These are phyloP conservation scores for Cicer cuneatum DNA, from an alignment of 306 rosid genomes.

Conservation along the genomic window DNA sequence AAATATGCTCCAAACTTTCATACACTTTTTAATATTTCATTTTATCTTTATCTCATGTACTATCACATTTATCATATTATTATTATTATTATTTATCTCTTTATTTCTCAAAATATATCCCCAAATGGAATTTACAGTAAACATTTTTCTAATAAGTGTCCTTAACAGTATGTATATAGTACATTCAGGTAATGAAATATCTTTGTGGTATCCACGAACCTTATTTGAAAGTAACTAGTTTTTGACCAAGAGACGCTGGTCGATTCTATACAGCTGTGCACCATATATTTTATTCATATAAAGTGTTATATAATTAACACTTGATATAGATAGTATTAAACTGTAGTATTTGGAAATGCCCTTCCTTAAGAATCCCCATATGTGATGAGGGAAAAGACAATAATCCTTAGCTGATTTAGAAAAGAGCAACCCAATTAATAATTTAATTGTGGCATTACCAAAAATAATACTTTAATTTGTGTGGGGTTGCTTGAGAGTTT, in stretches of 20 bases:
- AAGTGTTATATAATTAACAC: neutral
- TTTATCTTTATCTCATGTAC: no score
- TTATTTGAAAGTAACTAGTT: neutral
- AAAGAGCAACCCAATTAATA: neutral
- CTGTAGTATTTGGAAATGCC: no score
- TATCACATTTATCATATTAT: no score
- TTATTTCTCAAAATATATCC: no score
- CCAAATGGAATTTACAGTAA: no score
- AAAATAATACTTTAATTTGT: neutral
- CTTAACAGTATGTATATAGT: no score
- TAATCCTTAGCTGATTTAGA: slow-evolving; percentile 4
- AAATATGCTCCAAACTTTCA: no score
- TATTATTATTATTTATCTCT: no score
- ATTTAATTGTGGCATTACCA: neutral
- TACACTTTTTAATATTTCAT: no score
- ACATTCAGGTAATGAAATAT: neutral
- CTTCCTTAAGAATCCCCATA: neutral
- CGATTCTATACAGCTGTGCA: slow-evolving; percentile 15
- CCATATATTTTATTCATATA: neutral
- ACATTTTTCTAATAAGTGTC: no score
- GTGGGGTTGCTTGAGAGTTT: neutral
- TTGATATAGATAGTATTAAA: neutral
- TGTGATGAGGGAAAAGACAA: neutral
- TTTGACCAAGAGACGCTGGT: neutral
- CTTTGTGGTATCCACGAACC: neutral